Conservation (phyloP, 2,329 filamentous ascomycete genomes). For the Penicillium hesseltinei region DNA sequence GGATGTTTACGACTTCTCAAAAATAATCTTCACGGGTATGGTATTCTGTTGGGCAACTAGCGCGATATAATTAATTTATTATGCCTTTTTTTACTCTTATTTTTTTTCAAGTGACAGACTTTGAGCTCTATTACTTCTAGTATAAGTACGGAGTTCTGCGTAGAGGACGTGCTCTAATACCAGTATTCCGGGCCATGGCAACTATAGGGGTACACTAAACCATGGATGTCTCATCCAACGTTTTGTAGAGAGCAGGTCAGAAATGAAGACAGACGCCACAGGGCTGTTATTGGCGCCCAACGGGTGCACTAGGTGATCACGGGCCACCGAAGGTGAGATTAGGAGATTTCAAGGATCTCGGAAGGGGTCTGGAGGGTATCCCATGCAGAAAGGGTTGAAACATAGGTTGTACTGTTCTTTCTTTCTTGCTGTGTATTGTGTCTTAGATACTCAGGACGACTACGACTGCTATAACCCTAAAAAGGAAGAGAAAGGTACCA, state of each 20-base stretch:
- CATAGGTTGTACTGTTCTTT: too few species aligned
- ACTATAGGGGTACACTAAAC: not conserved
- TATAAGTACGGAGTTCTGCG: not conserved
- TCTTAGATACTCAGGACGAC: not conserved
- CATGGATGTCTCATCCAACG: not conserved
- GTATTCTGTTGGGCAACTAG: not conserved
- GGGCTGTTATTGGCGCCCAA: not conserved
- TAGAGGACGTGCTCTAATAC: not conserved
- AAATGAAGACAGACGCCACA: not conserved
- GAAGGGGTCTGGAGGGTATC: not conserved
- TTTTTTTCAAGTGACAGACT: not conserved
- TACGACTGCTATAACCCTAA: not conserved
- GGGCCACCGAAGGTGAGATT: constrained; percentile 1
- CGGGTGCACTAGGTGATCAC: constrained; percentile 1
- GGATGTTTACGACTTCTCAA: not conserved
- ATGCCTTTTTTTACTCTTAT: too few species aligned
- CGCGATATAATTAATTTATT: not conserved
- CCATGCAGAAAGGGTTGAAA: not conserved
- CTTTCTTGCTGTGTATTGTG: not conserved
- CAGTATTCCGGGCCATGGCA: not conserved
- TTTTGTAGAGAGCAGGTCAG: not conserved
- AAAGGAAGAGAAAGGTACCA: not conserved
- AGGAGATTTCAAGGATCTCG: constrained; percentile 2
- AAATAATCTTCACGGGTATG: not conserved
- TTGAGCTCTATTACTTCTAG: not conserved